Evolutionary conservation across 1,139 yeast genomes (phyloP), one percentile per base, ranked within the genome.

Genomic region (Wickerhamomyces sp.): DNA sequence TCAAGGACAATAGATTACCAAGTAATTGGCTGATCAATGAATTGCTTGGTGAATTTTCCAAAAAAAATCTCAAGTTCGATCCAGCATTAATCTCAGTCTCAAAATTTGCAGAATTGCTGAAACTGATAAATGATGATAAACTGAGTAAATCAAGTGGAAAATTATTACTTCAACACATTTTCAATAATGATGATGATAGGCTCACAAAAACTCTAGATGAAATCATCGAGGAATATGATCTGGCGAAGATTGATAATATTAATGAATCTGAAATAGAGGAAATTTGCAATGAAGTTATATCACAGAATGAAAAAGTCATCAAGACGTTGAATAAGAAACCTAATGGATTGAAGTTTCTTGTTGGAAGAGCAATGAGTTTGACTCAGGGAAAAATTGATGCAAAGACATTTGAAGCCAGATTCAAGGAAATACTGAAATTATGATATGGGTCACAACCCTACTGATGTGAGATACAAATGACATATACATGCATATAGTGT

Each of bases 1-100:
- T 63, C 10, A 58, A 18, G 23, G 23, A 67, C 7, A 53, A 66
- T 6, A 73, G 70, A 47, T 58, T 71, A 30, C 81, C 85, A 1
- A 81, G 84, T 37, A 89, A 87, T 58, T 90, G 96, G 96, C 65
- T 90, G 10, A 80, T 89, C 23, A 94, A 93, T 64, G 93, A 88
- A 52, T 66, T 90, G 33, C 60, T 88, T 27, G 96, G 97, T 0
- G 72, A 79, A 14, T 73, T 88, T 50, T 73, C 81, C 10, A 80
- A 79, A 56, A 66, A 75, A 10, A 72, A 76, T 14, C 54, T 70
- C 36, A 61, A 63, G 6, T 69, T 83, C 36, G 68, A 68, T 35
- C 52, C 67, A 6, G 48, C 60, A 11, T 44, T 69, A 1, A 57
- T 85, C 4, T 62, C 72, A 10, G 63, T 69, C 1, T 38, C 52